A percentile compares a stretch with the other conserved stretches of the same genome.
Conservation (phyloP, 192 early-diverging fungal species). For the Podila clonocystis region DNA sequence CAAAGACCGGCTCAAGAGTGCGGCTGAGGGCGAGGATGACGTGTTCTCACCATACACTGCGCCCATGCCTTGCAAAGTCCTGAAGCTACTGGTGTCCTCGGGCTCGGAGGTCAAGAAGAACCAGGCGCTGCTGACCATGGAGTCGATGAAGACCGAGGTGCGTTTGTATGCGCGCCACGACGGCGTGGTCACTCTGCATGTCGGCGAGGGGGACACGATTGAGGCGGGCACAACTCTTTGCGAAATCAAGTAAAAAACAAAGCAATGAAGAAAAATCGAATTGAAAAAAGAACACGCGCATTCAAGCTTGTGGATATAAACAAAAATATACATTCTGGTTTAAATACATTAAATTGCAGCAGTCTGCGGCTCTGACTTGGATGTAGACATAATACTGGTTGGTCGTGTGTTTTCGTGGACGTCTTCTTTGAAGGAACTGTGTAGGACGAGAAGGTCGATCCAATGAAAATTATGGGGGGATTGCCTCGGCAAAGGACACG, state of each 20-base stretch:
- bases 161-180: conserved; percentile 64
- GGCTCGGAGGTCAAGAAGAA: conserved; percentile 65
- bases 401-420: too few relatives aligned
- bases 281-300: too few relatives aligned
- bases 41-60: conserved; percentile 66
- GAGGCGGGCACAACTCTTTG: conserved; percentile 66
- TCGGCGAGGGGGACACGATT: conserved; percentile 67
- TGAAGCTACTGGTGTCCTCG: conserved; percentile 62
- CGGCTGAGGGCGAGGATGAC: conserved; percentile 50
- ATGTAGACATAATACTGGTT: too few relatives aligned
- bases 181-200: conserved; percentile 61
- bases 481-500: too few relatives aligned
- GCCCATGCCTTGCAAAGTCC: conserved; percentile 71
- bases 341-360: too few relatives aligned
- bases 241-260: conserved; percentile 49
- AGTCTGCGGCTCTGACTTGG: too few relatives aligned
- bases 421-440: too few relatives aligned
- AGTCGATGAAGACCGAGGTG: conserved; percentile 75
- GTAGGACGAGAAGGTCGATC: too few relatives aligned
- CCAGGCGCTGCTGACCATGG: conserved; percentile 66
- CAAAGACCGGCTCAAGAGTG: conserved; percentile 54
- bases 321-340: too few relatives aligned
- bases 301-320: too few relatives aligned
- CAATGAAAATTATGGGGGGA: too few relatives aligned
- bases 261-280: too few relatives aligned